Evolutionary conservation across 2,329 filamentous ascomycete genomes (phyloP), one percentile per base, ranked within the genome.

Genomic region (Colletotrichum gigasporum): DNA sequence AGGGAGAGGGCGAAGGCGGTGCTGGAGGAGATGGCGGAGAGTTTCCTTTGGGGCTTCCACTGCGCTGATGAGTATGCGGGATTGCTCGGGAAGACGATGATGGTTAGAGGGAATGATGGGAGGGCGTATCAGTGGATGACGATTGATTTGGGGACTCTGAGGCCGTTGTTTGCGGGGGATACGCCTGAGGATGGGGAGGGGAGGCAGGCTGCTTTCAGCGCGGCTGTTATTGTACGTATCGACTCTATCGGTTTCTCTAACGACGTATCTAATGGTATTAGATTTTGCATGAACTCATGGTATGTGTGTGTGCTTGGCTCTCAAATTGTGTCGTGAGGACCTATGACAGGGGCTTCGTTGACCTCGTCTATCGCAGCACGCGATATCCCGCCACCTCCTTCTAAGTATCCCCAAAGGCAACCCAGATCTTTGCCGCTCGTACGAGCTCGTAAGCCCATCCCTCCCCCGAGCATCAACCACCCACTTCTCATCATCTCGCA

Each of bases 201-300:
- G 3, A 44, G 57, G 16, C 39, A 55, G 30, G 16, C 32, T 7
- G 24, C 22, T 5, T 34, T 55, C 20, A 11, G 41, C 3, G 32
- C 18, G 24, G 41, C 57, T 9, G 3, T 39, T 5, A 24, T 35
- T 11, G 57, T 61, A 20, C 5, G 56, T 30, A n/a, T 18, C 9
- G 18, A 8, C 18, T 12, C 45, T 4, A 10, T 1, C 5, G n/a
- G n/a, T n/a, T n/a, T 5, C 14, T 5, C 22, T 44, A 10, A 7
- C 20, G 5, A 12, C 9, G n/a, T n/a, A 18, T 30, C 1, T 30
- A 7, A n/a, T 53, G 14, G 18, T 41, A 3, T 2, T 4, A 63
- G 60, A 59, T 59, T 16, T 24, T 59, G 26, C 60, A 63, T 39
- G 60, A 63, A 16, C 24, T 63, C 10, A 44, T 50, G 60, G 60